phyloP scores from a whole-genome alignment of 2,329 filamentous ascomycete genomes.

The Cladosporium sp. region DNA sequence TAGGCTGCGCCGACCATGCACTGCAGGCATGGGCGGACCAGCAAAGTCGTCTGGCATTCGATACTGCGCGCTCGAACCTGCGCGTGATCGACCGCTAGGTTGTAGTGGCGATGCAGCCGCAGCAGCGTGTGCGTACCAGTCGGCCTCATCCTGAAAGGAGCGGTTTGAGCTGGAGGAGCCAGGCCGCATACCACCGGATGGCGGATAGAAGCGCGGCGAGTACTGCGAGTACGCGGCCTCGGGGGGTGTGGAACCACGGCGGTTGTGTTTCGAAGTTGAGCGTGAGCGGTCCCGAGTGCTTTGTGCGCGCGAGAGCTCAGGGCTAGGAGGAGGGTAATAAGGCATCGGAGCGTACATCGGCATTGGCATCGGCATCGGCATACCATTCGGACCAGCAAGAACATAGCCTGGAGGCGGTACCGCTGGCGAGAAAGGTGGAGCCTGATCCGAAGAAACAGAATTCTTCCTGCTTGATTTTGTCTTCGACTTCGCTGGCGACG shows the following conservation, averaged over 20 bases:
- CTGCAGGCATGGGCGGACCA: conserved; percentile 35
- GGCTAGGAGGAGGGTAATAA: conserved; percentile 35
- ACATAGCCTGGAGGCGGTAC: conserved; percentile 48
- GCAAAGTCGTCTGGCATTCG: conserved; percentile 41
- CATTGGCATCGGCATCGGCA: conserved; percentile 41
- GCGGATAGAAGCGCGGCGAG: conserved; percentile 32
- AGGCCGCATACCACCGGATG: conserved; percentile 31
- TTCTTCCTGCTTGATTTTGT: conserved; percentile 36
- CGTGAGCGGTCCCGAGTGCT: conserved; percentile 27
- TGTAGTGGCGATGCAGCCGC: conserved; percentile 21
- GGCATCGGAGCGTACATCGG: conserved; percentile 40
- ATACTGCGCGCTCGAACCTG: conserved; percentile 40
- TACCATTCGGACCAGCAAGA: conserved; percentile 51
- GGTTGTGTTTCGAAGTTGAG: conserved; percentile 34
- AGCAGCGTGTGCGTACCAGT: conserved; percentile 37
- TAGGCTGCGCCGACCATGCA: conserved; percentile 38
- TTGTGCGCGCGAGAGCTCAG: conserved; percentile 24
- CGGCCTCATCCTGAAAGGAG: conserved; percentile 52
- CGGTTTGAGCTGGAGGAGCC: conserved; percentile 44
- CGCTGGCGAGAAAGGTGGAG: conserved; percentile 16
- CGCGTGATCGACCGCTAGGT: conserved; percentile 43
- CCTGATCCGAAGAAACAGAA: conserved; percentile 28
- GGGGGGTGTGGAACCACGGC: conserved; percentile 36
- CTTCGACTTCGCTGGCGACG: conserved; percentile 38
- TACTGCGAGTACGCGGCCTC: conserved; percentile 31